Evolutionary conservation across 2,329 filamentous ascomycete species (phyloP).

Genomic region (Aspergillus quadricinctus): DNA sequence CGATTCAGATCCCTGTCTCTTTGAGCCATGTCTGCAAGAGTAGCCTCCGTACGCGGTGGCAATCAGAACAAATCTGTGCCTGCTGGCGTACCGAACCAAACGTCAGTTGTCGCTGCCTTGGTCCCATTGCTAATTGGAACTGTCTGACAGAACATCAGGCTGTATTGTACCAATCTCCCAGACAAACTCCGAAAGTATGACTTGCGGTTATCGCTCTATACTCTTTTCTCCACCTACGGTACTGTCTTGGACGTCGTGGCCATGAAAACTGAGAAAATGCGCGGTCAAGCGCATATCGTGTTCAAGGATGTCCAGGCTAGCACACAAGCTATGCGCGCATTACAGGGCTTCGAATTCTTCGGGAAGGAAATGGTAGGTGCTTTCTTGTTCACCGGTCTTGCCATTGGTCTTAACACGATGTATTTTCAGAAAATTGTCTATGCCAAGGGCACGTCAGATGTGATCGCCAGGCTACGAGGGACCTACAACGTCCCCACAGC

Average conservation of each 20-base stretch:
- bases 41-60: constrained; percentile 38
- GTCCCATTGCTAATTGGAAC: constrained; percentile 1
- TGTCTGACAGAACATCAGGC: constrained; percentile 47
- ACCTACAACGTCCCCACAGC: constrained; percentile 68
- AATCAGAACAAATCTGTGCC: constrained; percentile 31
- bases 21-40: constrained; percentile 34
- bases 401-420: constrained; percentile 1
- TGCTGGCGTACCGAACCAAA: constrained; percentile 68
- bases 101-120: constrained; percentile 49
- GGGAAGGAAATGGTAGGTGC: constrained; percentile 76
- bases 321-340: constrained; percentile 84
- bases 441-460: constrained; percentile 82
- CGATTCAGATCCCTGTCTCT: not conserved
- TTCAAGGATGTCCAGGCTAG: constrained; percentile 88
- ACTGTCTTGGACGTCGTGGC: constrained; percentile 88
- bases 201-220: constrained; percentile 80
- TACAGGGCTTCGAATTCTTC: constrained; percentile 82
- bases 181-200: constrained; percentile 88
- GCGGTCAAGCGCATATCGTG: constrained; percentile 89
- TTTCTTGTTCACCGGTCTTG: not conserved
- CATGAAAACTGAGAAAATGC: constrained; percentile 85
- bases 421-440: constrained; percentile 74
- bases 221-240: constrained; percentile 90
- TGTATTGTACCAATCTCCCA: constrained; percentile 86
- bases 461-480: constrained; percentile 85